Percentiles rank a stretch among this genome's conserved stretches.
These are phyloP conservation scores for Neonectria neomacrospora DNA, from an alignment of 2,329 filamentous ascomycete genomes.

Conservation along the genomic window DNA sequence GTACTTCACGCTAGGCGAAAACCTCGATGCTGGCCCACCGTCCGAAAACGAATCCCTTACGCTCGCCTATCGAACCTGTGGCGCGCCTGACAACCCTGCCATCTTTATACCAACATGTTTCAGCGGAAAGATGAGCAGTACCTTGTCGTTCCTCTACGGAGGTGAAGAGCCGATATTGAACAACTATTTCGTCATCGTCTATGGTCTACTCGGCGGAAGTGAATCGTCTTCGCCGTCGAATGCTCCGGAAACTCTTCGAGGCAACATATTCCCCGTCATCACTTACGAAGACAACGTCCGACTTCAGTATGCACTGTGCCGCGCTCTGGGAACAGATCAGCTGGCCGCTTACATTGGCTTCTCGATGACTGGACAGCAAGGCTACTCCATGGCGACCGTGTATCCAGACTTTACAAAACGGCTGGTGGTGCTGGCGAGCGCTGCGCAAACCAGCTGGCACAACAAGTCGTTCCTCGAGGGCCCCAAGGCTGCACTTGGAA, in stretches of 20 bases:
- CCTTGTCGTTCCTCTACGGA: constrained; percentile 8
- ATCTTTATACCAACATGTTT: constrained; percentile 18
- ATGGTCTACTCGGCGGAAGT: constrained; percentile 9
- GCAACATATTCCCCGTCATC: background rate
- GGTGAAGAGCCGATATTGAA: background rate
- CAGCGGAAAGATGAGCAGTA: constrained; percentile 3
- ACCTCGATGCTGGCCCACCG: background rate
- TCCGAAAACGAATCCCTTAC: constrained; percentile 11
- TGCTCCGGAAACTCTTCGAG: background rate
- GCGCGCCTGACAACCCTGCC: constrained; percentile 3
- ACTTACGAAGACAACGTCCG: constrained; percentile 15
- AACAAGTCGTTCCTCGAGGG: constrained; percentile 30
- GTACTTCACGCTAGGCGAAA: constrained; percentile 8
- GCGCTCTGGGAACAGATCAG: constrained; percentile 2
- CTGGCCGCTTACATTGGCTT: constrained; percentile 19
- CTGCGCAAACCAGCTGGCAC: constrained; percentile 26
- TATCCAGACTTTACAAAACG: constrained; percentile 20
- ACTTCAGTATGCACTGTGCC: constrained; percentile 7
- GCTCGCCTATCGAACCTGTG: constrained; percentile 13
- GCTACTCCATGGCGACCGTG: constrained; percentile 15
- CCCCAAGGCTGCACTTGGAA: constrained; percentile 22
- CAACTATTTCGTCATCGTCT: constrained; percentile 13
- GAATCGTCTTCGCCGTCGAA: constrained; percentile 19
- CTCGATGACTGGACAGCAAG: constrained; percentile 17
- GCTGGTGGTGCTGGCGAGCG: constrained; percentile 17